Base-by-base conservation (phyloP, 139 green algal genomes). In the Micractinium conductrix region DNA sequence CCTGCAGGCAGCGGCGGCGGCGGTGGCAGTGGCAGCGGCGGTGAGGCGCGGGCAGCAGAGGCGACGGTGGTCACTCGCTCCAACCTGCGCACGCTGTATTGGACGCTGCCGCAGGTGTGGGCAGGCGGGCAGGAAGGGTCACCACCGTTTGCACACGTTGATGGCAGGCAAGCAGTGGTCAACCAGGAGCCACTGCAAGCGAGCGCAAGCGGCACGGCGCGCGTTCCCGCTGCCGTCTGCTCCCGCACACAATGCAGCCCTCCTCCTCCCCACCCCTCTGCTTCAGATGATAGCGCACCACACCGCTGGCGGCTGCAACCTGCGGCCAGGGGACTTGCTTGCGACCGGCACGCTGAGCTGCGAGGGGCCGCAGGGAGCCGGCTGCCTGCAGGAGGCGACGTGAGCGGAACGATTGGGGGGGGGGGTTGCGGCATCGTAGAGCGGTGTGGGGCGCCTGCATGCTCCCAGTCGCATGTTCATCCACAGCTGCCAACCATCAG, bases 241-340 rank as follows among this genome's bases (percentile, higher is more conserved):
- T n/a, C n/a, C n/a, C n/a, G n/a, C n/a, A n/a, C n/a, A n/a, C n/a
- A n/a, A n/a, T n/a, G 58, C 58, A 33, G 62, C 28, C 62, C 7
- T 40, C 28, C 30, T 70, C 30, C 21, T 26, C 2, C 69, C 37
- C 43, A 9, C 42, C 48, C 48, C 16, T 2, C 74, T 44, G 48
- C 35, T 62, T 50, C 97, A 99, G 92, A 97, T 98, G 95, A 67
- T 98, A 0, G 94, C 96, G 3, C 97, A 99, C 87, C 97, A 99
- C 92, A 99, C 94, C 4, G 78, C 85, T 0, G 91, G 89, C 8
- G 97, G 97, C 65, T 99, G 96, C 92, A 96, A 94, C 78, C 87
- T 99, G 72, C 79, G 89, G 8, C 91, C 97, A 0, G 96, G 96
- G 6, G 96, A 97, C 78, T 55, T 99, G 83, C 85, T 98, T 4